These are phyloP conservation scores for Solidago caesia DNA, from an alignment of 129 eudicot genomes.

Conservation along the genomic window DNA sequence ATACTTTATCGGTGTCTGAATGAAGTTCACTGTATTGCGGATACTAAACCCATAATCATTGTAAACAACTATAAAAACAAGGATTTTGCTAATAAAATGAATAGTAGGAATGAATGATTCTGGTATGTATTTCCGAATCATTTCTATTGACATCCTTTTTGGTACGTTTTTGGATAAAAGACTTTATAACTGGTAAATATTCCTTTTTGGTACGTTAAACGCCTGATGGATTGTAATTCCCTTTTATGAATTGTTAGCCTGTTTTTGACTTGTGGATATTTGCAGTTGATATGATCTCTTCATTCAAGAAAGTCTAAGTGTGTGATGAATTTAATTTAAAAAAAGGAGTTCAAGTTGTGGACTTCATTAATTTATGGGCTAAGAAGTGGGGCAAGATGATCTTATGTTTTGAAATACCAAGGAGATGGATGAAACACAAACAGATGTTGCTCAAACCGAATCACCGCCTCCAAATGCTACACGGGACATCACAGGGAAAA, in stretches of 20 bases:
- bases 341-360: constrained; percentile 18
- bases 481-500: constrained; percentile 36
- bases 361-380: constrained; percentile 36
- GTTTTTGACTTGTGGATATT: constrained; percentile 8
- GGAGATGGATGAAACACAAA: constrained; percentile 59
- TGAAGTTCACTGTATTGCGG: too few relatives aligned
- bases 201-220: too few relatives aligned
- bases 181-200: too few relatives aligned
- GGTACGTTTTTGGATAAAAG: too few relatives aligned
- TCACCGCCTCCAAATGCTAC: constrained; percentile 10
- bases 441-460: constrained; percentile 27
- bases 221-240: too few relatives aligned
- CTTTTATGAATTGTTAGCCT: too few relatives aligned
- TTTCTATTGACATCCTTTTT: not conserved
- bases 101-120: not conserved
- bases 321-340: constrained; percentile 14
- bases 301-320: constrained; percentile 21
- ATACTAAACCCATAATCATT: too few relatives aligned
- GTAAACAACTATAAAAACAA: too few relatives aligned
- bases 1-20: too few relatives aligned
- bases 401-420: constrained; percentile 36
- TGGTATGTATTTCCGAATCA: not conserved
- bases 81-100: not conserved
- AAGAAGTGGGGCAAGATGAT: constrained; percentile 50
- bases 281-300: constrained; percentile 28